Evolutionary conservation across 257 asterid genomes (phyloP).

Genomic region (Linderniella brevidens): DNA sequence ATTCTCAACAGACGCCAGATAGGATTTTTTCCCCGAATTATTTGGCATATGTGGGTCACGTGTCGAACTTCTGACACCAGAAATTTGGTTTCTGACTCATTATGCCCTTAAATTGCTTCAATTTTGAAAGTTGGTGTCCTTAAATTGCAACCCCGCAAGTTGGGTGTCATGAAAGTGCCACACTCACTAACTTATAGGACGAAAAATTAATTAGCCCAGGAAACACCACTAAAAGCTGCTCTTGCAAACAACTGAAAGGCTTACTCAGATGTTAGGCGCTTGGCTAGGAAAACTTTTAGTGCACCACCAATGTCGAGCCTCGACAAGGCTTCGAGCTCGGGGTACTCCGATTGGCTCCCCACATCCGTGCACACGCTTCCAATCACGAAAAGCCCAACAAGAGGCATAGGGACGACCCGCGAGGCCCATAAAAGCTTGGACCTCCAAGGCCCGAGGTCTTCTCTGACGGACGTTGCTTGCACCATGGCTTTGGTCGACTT

Average conservation of each 20-base stretch:
- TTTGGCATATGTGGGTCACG: too few relatives aligned
- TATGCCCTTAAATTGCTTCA: too few relatives aligned
- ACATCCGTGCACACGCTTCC: conserved; percentile 71
- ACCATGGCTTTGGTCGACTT: conserved; percentile 75
- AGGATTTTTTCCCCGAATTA: too few relatives aligned
- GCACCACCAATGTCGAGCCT: conserved; percentile 94
- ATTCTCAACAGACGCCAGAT: too few relatives aligned
- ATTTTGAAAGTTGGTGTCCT: too few relatives aligned
- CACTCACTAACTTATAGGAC: too few relatives aligned
- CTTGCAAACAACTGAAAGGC: conserved; percentile 10
- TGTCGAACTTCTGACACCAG: too few relatives aligned
- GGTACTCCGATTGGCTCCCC: conserved; percentile 49
- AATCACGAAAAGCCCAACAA: conserved; percentile 77
- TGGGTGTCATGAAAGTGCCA: too few relatives aligned
- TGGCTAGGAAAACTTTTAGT: conserved; percentile 86
- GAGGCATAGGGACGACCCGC: conserved; percentile 92
- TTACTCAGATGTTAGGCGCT: conserved; percentile 87
- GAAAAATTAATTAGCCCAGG: too few relatives aligned
- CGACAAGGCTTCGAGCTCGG: conserved; percentile 80
- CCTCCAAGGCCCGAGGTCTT: conserved; percentile 86
- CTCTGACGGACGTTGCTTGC: conserved; percentile 39
- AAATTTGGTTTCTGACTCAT: too few relatives aligned
- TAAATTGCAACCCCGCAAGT: too few relatives aligned
- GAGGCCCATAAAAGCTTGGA: conserved; percentile 89
- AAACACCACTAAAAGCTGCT: too few relatives aligned